These are phyloP conservation scores for Candida khao-thaluensis DNA, from an alignment of 805 yeast genomes.

Conservation along the genomic window DNA sequence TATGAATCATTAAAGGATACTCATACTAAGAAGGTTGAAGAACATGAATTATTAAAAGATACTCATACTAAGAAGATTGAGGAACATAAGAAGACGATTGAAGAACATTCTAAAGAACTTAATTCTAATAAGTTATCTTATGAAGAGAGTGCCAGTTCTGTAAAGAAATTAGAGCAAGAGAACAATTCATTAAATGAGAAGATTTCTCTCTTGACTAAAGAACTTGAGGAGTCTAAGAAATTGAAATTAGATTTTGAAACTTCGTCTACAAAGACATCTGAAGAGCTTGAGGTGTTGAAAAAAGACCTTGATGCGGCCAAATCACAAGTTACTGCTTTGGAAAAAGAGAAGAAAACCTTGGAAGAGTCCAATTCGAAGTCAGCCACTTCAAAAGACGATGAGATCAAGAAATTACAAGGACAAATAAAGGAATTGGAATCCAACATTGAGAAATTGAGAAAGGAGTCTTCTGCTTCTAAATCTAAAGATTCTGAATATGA, in stretches of 20 bases:
- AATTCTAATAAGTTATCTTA: not conserved
- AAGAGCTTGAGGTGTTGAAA: not conserved
- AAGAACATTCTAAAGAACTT: not conserved
- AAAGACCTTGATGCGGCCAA: conserved; percentile 1
- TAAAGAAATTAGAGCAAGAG: conserved; percentile 3
- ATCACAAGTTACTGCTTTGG: conserved; percentile 1
- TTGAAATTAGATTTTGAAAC: not conserved
- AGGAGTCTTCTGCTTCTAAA: not conserved
- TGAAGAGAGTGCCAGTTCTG: not conserved
- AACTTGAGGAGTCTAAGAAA: conserved; percentile 2
- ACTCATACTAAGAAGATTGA: not conserved
- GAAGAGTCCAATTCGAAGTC: not conserved
- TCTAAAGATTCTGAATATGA: not conserved
- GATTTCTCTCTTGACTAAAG: not conserved
- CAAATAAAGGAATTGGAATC: conserved; percentile 8
- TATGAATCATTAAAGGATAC: conserved; percentile 1
- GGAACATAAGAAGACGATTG: not conserved
- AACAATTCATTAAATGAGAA: not conserved
- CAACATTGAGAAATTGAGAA: not conserved
- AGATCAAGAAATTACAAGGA: conserved; percentile 10
- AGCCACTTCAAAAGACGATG: not conserved
- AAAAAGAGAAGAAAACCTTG: conserved; percentile 4
- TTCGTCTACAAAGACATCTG: not conserved
- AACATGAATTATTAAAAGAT: conserved; percentile 1
- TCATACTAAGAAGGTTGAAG: not conserved